Conservation (phyloP, 805 yeast species). For the Wickerhamiella australiensis region DNA sequence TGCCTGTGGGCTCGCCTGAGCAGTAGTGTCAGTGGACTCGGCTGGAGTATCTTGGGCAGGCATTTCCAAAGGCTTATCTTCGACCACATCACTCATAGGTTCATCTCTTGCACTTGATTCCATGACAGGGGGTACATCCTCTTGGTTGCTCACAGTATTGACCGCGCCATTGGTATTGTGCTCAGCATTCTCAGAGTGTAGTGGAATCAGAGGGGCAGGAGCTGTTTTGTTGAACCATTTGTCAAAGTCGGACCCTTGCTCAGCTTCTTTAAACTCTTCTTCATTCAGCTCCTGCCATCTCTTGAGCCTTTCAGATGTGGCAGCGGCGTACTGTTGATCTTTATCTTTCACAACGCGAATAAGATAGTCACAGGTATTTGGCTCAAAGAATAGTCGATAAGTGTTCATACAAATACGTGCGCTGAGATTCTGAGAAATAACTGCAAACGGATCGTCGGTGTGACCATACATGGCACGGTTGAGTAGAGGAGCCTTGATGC, state of each 20-base stretch:
- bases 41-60: neutral
- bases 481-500: slow-evolving; percentile 67
- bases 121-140: neutral
- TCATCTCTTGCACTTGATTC: slow-evolving; percentile 7
- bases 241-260: neutral
- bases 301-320: neutral
- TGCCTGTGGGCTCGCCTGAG: neutral
- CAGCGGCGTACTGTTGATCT: neutral
- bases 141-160: neutral
- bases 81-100: slow-evolving; percentile 2
- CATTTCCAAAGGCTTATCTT: neutral
- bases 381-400: slow-evolving; percentile 70
- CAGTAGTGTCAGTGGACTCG: neutral
- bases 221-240: neutral
- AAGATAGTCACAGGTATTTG: slow-evolving; percentile 67
- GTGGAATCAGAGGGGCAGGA: neutral
- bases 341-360: slow-evolving; percentile 14
- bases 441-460: slow-evolving; percentile 34
- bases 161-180: neutral
- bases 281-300: slow-evolving; percentile 5
- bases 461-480: slow-evolving; percentile 32
- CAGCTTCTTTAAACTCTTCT: neutral
- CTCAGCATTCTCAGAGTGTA: neutral
- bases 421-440: slow-evolving; percentile 54
- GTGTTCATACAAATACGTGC: slow-evolving; percentile 70